phyloP scores from a whole-genome alignment of 768 basidiomycete genomes.

The Fistulinella prunicolor region DNA sequence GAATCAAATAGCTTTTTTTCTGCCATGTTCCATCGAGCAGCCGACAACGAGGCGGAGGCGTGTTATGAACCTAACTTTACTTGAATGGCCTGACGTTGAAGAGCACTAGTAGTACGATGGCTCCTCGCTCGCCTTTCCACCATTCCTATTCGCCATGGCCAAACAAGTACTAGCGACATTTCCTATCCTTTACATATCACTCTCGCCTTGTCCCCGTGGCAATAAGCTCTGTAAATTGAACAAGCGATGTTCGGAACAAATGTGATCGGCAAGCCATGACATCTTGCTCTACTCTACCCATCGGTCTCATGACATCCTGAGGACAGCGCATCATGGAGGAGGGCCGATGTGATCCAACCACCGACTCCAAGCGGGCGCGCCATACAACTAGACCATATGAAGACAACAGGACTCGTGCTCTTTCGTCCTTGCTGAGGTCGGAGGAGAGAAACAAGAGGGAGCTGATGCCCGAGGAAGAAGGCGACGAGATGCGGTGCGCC shows the following conservation, averaged over 20 bases:
- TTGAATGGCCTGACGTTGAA: neutral
- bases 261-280: neutral
- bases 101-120: conserved; percentile 2
- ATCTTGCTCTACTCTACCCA: neutral
- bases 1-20: neutral
- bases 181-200: neutral
- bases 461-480: neutral
- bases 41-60: conserved; percentile 23
- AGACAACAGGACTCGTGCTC: neutral
- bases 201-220: conserved; percentile 16
- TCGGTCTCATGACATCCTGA: neutral
- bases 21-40: conserved; percentile 16
- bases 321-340: neutral
- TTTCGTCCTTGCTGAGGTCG: no score
- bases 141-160: neutral
- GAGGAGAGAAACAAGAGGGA: neutral
- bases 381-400: neutral
- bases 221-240: conserved; percentile 13
- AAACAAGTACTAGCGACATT: neutral
- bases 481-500: neutral
- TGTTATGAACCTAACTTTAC: conserved; percentile 23
- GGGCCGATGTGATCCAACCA: conserved; percentile 3
- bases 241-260: conserved; percentile 4
- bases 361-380: neutral
- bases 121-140: neutral